Evolutionary conservation across 2,329 filamentous ascomycete genomes (phyloP), one percentile per base, ranked within the genome.

Genomic region (Pyricularia sp.): DNA sequence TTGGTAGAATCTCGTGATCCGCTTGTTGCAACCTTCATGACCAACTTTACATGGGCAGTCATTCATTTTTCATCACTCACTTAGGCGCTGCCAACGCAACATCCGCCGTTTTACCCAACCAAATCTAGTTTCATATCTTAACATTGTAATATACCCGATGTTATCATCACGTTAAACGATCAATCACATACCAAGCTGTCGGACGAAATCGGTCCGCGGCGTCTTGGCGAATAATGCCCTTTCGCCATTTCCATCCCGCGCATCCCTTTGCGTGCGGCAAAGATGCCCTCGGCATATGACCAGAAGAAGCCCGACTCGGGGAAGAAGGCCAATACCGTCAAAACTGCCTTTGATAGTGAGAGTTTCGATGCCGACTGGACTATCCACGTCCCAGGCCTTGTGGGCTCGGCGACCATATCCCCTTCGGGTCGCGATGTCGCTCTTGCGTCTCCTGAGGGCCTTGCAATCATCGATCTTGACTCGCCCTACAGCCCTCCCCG

Each of bases 401-500:
- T 96, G 64, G 92, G 92, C 62, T 96, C 93, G 6, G 93, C 93
- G 70, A 93, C 91, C 66, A 96, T 97, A 75, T 96, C 93, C 24
- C 93, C 93, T 2, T 93, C 89, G 67, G 92, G 93, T 62, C 85
- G 93, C 70, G 93, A 97, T 77, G 86, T 97, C 65, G 93, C 93
- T 44, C 81, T 97, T 68, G 93, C 92, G 65, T 96, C 91, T 82
- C 91, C 90, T 64, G 89, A 94, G 71, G 93, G 93, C 61, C 82
- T 97, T 65, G 88, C 93, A 72, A 91, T 97, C 69, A 93, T 97
- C 72, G 93, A 97, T 71, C 81, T 97, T 61, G 93, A 97, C 77
- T 92, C 88, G 12, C 91, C 91, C 0, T 94, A 92, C 73, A 94
- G 89, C 66, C 88, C 89, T 10, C 93, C 93, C 22, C 88, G 92